Evolutionary conservation across 2,329 filamentous ascomycete species (phyloP), one percentile per base, ranked within the genome.

Genomic region (Gaeumannomyces sp.): DNA sequence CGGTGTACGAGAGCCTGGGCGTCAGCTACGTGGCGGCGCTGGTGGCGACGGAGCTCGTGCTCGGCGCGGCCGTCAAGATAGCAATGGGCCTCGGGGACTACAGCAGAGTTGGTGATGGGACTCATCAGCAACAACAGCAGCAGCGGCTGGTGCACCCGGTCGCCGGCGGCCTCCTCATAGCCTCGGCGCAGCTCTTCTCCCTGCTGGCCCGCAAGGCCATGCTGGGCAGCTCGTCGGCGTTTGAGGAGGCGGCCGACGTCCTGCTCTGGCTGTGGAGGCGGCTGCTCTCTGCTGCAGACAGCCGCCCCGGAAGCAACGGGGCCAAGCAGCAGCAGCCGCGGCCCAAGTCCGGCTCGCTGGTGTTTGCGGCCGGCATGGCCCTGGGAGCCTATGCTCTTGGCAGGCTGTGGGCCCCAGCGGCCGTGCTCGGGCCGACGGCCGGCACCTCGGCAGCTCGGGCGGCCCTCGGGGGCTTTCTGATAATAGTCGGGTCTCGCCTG

Each of bases 141-240:
- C 28, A 22, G 31, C 59, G n/a, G 27, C 71, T 81, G 58, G 73
- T 82, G 7, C 75, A 79, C 1, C 82, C 84, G 0, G 73, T 83
- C 0, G n/a, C 77, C 3, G 86, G 86, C 29, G 88, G 88, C 2
- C 69, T 88, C 29, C 72, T 85, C 65, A 84, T 91, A 65, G 85
- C 84, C 1, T 70, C 77, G 1, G 81, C 85, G 0, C 88, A 90
- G 73, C 74, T 85, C 10, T 72, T 83, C 4, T 88, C 85, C 0
- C 72, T 89, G 0, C 66, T 84, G 14, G 70, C 81, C 45, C 81
- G 85, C 29, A 78, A 78, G 28, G 76, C 79, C 57, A 78, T 88
- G 66, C 72, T 91, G 4, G 87, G 88, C 7, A 82, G 87, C 2
- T 89, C 87, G 3, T 79, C 78, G 1, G 83, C 82, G 0, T 90